Evolutionary conservation across 2,329 filamentous ascomycete species (phyloP), one percentile per base, ranked within the genome.

Genomic region (Trichoderma sp.): DNA sequence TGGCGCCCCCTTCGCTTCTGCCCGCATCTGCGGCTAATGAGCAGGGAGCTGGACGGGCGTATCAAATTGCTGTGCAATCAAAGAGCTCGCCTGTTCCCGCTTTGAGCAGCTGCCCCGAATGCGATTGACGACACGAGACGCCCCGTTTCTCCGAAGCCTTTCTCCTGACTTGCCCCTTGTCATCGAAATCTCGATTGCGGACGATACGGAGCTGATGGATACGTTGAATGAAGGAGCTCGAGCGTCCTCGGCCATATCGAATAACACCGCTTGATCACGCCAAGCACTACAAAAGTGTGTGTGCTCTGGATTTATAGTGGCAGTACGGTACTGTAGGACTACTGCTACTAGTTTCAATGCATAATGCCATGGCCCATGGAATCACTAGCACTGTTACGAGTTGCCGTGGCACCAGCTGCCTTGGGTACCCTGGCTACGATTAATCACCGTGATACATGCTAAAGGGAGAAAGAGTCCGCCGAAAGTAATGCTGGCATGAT

Each of bases 11-110:
- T 59, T 68, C 64, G 64, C 64, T 59, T 68, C 64, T 60, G 64
- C 47, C 63, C 64, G 64, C 64, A 68, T 68, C 55, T 68, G 64
- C 64, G 47, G 64, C 64, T 68, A 60, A 66, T 66, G 60, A 68
- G 64, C 64, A 68, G 64, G 64, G 64, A 59, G 40, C 53, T 60
- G 55, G 40, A 68, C 64, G 56, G 64, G 55, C 55, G 55, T 60
- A 60, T 60, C 64, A 68, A 60, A 68, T 49, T 60, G 21, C 55
- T 47, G 64, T 60, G 64, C 64, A 60, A 68, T 68, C 64, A 68
- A 68, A 60, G 24, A n/a, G 57, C 64, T 68, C 55, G 64, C 56
- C 56, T 68, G 64, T 68, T 68, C 64, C 64, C 64, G 56, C 64
- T 68, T 68, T 68, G 56, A 68, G 64, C 64, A 68, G 55, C 64